A percentile compares a stretch with the other conserved stretches of the same genome.
Evolutionary conservation across 805 yeast species (phyloP).

Genomic region (Hanseniaspora nectarophila): DNA sequence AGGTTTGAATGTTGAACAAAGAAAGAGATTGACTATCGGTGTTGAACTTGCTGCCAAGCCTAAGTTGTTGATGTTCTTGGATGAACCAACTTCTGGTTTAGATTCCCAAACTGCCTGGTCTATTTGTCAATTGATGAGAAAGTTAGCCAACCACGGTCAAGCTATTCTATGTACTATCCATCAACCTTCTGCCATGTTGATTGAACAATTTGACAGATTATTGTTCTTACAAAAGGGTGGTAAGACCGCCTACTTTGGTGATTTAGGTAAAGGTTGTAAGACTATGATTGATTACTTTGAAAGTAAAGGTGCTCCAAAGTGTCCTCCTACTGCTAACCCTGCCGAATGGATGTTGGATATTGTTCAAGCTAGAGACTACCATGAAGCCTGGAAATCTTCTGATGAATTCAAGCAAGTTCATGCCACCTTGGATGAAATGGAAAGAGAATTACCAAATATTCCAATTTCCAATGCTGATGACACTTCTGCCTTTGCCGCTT

Average conservation of each 20-base stretch:
- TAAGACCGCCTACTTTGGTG: conserved; percentile 64
- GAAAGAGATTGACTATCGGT: conserved; percentile 53
- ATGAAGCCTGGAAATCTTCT: conserved; percentile 68
- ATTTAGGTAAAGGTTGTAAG: conserved; percentile 47
- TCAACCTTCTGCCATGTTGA: conserved; percentile 71
- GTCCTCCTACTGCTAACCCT: conserved; percentile 64
- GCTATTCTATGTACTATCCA: conserved; percentile 67
- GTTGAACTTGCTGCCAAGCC: conserved; percentile 60
- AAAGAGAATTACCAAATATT: conserved; percentile 37
- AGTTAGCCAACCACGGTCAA: conserved; percentile 48
- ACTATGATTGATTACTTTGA: conserved; percentile 57
- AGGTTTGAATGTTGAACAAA: conserved; percentile 53
- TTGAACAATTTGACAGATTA: conserved; percentile 68
- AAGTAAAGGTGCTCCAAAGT: conserved; percentile 47
- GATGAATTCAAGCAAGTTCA: conserved; percentile 47
- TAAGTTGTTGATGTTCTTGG: conserved; percentile 45
- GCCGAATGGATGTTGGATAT: conserved; percentile 89
- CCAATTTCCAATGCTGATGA: conserved; percentile 29
- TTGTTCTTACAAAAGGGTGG: conserved; percentile 62
- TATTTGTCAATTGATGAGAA: conserved; percentile 48
- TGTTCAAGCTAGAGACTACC: conserved; percentile 68
- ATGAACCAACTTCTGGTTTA: conserved; percentile 59
- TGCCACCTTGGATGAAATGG: conserved; percentile 53
- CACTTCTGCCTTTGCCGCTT: conserved; percentile 35
- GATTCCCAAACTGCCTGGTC: conserved; percentile 63